Percentiles rank a stretch among this genome's conserved stretches.
These are phyloP conservation scores for Phycomyces blakesleeanus DNA, from an alignment of 192 early-diverging fungal species.

Conservation along the genomic window DNA sequence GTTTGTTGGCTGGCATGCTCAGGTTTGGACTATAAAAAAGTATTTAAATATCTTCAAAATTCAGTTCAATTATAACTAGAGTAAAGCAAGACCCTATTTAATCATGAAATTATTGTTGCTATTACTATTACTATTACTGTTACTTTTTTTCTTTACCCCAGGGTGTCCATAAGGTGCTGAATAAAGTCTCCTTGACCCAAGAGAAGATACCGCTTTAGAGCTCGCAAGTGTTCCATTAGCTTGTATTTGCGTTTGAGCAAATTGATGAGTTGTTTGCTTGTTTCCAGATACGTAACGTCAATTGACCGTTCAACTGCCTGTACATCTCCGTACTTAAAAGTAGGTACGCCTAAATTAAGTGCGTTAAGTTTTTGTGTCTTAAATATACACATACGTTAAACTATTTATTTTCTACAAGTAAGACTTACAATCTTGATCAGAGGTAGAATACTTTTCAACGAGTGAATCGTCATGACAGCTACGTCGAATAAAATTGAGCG, in stretches of 20 bases:
- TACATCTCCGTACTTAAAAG: slow-evolving; percentile 65
- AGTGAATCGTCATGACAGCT: slow-evolving; percentile 56
- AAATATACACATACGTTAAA: background rate
- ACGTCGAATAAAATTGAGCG: slow-evolving; percentile 77
- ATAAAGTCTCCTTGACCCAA: slow-evolving; percentile 95
- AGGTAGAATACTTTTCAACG: slow-evolving; percentile 22
- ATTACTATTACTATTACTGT: no score
- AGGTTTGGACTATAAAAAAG: slow-evolving; percentile 41
- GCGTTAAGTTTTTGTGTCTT: no score
- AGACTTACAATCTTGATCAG: slow-evolving; percentile 1
- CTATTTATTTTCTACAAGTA: background rate
- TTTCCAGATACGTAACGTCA: slow-evolving; percentile 63
- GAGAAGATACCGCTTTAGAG: slow-evolving; percentile 85
- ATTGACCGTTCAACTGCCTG: slow-evolving; percentile 70
- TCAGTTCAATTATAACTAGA: no score
- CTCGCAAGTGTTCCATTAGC: slow-evolving; percentile 80
- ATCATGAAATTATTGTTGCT: no score
- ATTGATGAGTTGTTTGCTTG: slow-evolving; percentile 74
- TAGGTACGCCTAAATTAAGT: slow-evolving; percentile 16
- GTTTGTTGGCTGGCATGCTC: slow-evolving; percentile 62
- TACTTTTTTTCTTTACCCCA: slow-evolving; percentile 57
- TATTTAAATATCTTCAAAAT: no score
- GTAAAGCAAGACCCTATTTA: no score
- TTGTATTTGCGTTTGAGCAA: slow-evolving; percentile 77
- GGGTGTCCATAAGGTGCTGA: slow-evolving; percentile 78